Percentiles rank a stretch among this genome's conserved stretches.
These are phyloP conservation scores for Floccularia luteovirens DNA, from an alignment of 768 basidiomycete species.

Conservation along the genomic window DNA sequence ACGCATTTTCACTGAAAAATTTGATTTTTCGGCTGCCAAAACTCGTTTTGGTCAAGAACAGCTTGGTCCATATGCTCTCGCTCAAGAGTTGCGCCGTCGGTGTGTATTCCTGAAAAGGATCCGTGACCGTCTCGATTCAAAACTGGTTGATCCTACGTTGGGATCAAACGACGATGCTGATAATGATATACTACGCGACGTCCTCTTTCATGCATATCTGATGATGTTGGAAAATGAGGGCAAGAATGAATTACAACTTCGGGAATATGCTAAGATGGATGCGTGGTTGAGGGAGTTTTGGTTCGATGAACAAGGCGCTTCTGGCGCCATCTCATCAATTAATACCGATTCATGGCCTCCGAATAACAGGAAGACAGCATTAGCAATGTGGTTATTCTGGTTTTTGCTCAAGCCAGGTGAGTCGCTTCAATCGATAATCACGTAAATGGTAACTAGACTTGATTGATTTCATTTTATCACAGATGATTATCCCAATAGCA, in stretches of 20 bases:
- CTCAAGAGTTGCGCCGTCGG: conserved; percentile 59
- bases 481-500: conserved; percentile 42
- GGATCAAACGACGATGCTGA: conserved; percentile 8
- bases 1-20: conserved; percentile 58
- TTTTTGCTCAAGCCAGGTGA: conserved; percentile 55
- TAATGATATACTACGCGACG: conserved; percentile 26
- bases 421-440: conserved; percentile 13
- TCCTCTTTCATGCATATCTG: conserved; percentile 62
- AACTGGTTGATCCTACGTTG: conserved; percentile 13
- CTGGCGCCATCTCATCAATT: conserved; percentile 34
- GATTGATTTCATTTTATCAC: conserved; percentile 3
- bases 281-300: conserved; percentile 61
- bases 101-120: conserved; percentile 53
- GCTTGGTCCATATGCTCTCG: conserved; percentile 34
- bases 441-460: background rate
- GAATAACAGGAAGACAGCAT: conserved; percentile 39
- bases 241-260: conserved; percentile 62
- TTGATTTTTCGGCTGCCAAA: conserved; percentile 46
- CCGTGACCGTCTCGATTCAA: conserved; percentile 33
- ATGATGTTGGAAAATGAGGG: conserved; percentile 81
- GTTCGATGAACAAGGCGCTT: conserved; percentile 55
- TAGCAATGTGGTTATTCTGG: conserved; percentile 82
- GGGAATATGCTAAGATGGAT: conserved; percentile 58
- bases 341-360: conserved; percentile 47
- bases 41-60: conserved; percentile 39